These are phyloP conservation scores for Amauroascus verrucosus DNA, from an alignment of 2,329 filamentous ascomycete genomes.

Conservation along the genomic window DNA sequence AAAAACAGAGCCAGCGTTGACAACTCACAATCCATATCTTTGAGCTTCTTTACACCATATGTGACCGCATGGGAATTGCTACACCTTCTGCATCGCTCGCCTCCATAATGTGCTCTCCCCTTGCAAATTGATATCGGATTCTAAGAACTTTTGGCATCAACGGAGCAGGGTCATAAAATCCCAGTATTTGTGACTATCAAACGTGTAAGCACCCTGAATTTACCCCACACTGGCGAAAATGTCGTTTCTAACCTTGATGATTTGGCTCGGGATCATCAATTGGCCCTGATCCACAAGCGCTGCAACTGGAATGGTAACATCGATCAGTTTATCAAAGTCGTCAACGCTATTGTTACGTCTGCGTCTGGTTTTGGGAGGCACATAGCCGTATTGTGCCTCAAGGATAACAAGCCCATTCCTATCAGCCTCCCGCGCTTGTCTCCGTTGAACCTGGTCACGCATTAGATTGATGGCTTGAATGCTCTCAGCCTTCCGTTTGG, in stretches of 20 bases:
- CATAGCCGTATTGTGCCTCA: conserved; percentile 34
- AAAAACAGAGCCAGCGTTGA: background rate
- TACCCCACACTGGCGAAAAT: background rate
- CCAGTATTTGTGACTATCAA: conserved; percentile 32
- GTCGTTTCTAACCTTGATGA: conserved; percentile 25
- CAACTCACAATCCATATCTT: background rate
- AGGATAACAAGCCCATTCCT: conserved; percentile 32
- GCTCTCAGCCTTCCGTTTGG: conserved; percentile 30
- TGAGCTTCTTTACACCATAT: conserved; percentile 20
- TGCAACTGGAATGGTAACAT: conserved; percentile 38
- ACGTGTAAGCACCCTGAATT: conserved; percentile 19
- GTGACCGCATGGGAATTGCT: conserved; percentile 32
- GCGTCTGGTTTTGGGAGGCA: conserved; percentile 21
- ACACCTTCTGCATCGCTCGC: conserved; percentile 30
- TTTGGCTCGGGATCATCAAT: conserved; percentile 28
- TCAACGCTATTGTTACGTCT: conserved; percentile 16
- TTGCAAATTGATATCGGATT: conserved; percentile 35
- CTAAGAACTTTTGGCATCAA: conserved; percentile 32
- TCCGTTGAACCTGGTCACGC: conserved; percentile 30
- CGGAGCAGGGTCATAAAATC: conserved; percentile 37
- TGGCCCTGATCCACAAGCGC: conserved; percentile 36
- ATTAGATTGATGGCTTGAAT: conserved; percentile 33
- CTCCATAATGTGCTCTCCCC: conserved; percentile 31
- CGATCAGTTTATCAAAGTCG: conserved; percentile 17
- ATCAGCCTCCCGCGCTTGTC: conserved; percentile 29